Conservation (phyloP, 164 flowering plant species). For the Liriodendron chinense region DNA sequence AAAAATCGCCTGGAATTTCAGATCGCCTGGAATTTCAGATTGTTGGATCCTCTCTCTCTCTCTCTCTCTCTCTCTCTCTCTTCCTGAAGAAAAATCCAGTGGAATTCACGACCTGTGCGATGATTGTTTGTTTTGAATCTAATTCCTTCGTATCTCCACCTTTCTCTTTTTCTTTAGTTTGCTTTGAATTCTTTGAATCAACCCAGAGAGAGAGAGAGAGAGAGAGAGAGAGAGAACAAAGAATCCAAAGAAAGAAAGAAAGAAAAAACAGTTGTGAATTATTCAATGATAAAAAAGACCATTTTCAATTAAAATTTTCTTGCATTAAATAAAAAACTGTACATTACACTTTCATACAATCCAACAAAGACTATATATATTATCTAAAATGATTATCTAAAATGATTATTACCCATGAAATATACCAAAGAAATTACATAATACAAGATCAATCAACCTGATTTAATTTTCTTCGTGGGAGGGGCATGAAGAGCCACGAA, state of each 20-base stretch:
- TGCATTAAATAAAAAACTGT: neutral
- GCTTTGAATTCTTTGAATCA: neutral
- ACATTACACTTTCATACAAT: neutral
- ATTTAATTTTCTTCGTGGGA: conserved; percentile 3
- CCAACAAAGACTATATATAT: neutral
- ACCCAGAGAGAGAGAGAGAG: conserved; percentile 2
- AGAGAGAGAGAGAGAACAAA: neutral
- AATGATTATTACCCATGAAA: neutral
- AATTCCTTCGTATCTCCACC: neutral
- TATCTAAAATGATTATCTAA: neutral
- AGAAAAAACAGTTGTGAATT: no score
- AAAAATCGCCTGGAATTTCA: no score
- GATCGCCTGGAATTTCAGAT: no score
- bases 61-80: neutral
- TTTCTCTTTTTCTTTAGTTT: neutral
- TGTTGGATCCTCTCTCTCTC: neutral
- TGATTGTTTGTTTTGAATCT: conserved; percentile 2
- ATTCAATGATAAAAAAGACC: neutral
- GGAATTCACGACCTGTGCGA: neutral
- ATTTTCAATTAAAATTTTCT: neutral
- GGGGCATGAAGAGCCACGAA: neutral
- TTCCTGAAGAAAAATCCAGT: neutral
- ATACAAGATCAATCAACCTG: neutral
- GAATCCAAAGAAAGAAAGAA: neutral
- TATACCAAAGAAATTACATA: neutral